These are phyloP conservation scores for Pelargonium australe DNA, from an alignment of 441 rosid species.

Conservation along the genomic window DNA sequence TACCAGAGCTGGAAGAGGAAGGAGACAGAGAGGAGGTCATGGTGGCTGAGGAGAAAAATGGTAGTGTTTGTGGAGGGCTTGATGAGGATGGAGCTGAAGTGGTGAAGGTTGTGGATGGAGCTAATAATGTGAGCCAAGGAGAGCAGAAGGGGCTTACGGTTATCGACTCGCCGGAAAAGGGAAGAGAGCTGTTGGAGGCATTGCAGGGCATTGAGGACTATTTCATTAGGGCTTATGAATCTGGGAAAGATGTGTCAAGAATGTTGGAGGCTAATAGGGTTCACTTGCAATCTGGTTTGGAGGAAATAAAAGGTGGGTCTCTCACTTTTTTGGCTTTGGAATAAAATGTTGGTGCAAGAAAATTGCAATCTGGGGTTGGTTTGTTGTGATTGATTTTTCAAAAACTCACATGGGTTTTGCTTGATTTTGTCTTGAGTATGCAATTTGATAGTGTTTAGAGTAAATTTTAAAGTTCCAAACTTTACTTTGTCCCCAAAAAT, in stretches of 20 bases:
- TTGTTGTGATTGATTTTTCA: neutral
- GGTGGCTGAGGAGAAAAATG: conserved; percentile 29
- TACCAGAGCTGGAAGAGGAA: conserved; percentile 53
- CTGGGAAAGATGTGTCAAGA: conserved; percentile 67
- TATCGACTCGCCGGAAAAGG: conserved; percentile 42
- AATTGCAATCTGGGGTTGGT: neutral
- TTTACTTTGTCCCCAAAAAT: neutral
- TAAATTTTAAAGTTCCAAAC: neutral
- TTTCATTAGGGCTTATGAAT: conserved; percentile 66
- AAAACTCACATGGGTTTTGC: no score
- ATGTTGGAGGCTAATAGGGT: conserved; percentile 64
- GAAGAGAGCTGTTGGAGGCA: conserved; percentile 69
- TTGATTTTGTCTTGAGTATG: no score
- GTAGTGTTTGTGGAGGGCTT: conserved; percentile 13
- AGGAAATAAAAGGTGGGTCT: conserved; percentile 54
- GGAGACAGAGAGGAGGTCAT: conserved; percentile 26
- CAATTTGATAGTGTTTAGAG: no score
- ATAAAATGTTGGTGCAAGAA: no score
- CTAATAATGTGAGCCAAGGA: conserved; percentile 26
- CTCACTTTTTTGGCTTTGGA: neutral
- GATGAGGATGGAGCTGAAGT: conserved; percentile 26
- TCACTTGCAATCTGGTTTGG: conserved; percentile 46
- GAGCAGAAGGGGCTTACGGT: conserved; percentile 46
- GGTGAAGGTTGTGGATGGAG: conserved; percentile 27
- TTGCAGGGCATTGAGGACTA: conserved; percentile 59